These are phyloP conservation scores for Perkinsus olseni DNA, from an alignment of 169 alveolate species.

Conservation along the genomic window DNA sequence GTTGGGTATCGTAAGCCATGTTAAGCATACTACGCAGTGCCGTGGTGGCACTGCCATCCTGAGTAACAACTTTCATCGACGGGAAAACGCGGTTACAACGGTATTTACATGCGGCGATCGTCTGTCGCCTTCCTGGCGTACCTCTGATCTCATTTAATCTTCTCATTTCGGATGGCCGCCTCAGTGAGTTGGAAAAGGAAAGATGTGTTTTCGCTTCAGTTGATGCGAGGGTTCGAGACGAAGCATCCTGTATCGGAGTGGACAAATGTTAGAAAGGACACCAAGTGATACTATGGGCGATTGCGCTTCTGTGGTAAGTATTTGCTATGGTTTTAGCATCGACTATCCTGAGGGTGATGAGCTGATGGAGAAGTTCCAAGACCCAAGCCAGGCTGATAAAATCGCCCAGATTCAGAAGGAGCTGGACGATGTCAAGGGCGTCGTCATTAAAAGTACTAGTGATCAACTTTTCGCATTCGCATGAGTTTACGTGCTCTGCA, in stretches of 20 bases:
- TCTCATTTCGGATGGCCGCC: no score
- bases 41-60: no score
- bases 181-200: no score
- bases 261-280: not conserved
- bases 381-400: slow-evolving; percentile 86
- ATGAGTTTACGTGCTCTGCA: not conserved
- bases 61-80: no score
- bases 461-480: no score
- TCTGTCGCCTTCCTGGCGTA: no score
- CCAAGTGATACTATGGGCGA: not conserved
- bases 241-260: not conserved
- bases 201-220: not conserved
- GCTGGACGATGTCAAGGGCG: slow-evolving; percentile 75
- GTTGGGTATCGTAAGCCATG: no score
- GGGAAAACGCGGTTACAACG: no score
- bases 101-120: no score
- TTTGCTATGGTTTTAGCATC: not conserved
- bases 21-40: no score
- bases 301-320: not conserved
- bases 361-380: slow-evolving; percentile 68
- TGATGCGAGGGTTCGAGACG: not conserved
- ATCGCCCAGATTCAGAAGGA: slow-evolving; percentile 77
- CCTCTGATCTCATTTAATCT: no score
- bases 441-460: slow-evolving; percentile 46
- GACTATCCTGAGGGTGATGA: slow-evolving; percentile 58